Base-by-base conservation (phyloP, 2,329 filamentous ascomycete genomes). In the Pseudomassariella vexata region DNA sequence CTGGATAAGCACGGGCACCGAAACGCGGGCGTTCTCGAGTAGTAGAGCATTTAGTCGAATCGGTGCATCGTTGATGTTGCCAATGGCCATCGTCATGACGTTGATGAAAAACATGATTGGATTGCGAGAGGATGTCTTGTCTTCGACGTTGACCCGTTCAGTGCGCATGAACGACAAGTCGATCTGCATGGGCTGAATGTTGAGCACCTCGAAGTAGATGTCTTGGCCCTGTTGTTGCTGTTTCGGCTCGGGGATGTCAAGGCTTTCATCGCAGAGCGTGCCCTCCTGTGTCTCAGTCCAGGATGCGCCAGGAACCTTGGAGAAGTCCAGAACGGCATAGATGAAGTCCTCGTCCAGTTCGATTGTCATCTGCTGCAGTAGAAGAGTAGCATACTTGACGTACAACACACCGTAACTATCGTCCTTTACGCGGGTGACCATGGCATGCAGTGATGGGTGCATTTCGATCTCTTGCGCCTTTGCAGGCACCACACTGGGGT, bases 101-200 rank as follows among this genome's bases (percentile, higher is more conserved):
- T 98, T 96, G 57, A 96, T 80, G 55, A 95, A 89, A 65, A 96
- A 98, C 89, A 96, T 96, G 57, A 98, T 73, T 1, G 94, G 94
- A 52, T 95, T 98, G 24, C 77, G 79, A 2, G 87, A 87, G 10
- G 86, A 87, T 28, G 88, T 84, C 47, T 92, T 94, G 56, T 96
- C 89, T 56, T 96, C 90, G 3, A 86, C 90, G 44, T 98, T 98
- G 62, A 98, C 84, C 9, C 88, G 79, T 57, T 98, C 92, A 1
- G 92, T 98, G 14, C 92, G 82, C 57, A 98, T 94, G 53, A 98
- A 95, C 1, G 92, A 96, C 32, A 98, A 66, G 62, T 98, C 88
- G 29, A 98, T 75, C 59, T 98, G 94, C 85, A 96, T 96, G 0
- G 92, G 94, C 55, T 98, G 94, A 32, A 98, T 81, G 56, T 96